These are phyloP conservation scores for Gracilaria caudata DNA, from an alignment of 23 red algal genomes.

Conservation along the genomic window DNA sequence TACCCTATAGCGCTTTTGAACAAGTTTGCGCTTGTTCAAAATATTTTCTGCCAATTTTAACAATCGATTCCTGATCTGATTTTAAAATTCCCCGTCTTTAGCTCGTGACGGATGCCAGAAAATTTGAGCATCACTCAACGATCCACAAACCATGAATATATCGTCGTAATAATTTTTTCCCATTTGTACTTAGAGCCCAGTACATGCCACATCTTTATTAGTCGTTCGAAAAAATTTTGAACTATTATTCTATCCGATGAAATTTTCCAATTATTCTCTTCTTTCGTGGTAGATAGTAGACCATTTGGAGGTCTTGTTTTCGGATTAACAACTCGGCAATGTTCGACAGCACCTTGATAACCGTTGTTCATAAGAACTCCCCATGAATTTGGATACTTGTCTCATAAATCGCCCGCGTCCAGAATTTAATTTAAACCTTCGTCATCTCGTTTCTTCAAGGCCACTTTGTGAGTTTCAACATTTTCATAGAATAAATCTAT, in stretches of 20 bases:
- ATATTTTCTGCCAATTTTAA: neutral
- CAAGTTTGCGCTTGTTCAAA: neutral
- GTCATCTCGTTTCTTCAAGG: neutral
- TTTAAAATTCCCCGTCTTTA: neutral
- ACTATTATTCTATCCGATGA: constrained; percentile 35
- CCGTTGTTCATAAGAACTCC: constrained; percentile 7
- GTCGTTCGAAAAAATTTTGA: constrained; percentile 3
- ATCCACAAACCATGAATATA: neutral
- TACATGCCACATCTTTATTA: constrained; percentile 4
- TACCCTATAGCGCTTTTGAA: neutral
- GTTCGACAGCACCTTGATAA: constrained; percentile 24
- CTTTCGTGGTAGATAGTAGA: neutral
- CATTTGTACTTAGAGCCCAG: constrained; percentile 1
- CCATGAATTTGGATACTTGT: constrained; percentile 1
- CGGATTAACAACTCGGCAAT: neutral
- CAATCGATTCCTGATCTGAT: neutral
- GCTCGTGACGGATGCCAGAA: neutral
- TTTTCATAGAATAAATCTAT: neutral
- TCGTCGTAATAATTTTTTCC: constrained; percentile 6
- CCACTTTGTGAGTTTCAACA: neutral
- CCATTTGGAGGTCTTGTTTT: constrained; percentile 11
- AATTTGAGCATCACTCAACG: no score
- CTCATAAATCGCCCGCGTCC: neutral
- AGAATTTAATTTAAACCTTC: neutral
- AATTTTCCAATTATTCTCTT: neutral